phyloP scores from a whole-genome alignment of 257 asterid genomes.

The Solanum clarkiae region DNA sequence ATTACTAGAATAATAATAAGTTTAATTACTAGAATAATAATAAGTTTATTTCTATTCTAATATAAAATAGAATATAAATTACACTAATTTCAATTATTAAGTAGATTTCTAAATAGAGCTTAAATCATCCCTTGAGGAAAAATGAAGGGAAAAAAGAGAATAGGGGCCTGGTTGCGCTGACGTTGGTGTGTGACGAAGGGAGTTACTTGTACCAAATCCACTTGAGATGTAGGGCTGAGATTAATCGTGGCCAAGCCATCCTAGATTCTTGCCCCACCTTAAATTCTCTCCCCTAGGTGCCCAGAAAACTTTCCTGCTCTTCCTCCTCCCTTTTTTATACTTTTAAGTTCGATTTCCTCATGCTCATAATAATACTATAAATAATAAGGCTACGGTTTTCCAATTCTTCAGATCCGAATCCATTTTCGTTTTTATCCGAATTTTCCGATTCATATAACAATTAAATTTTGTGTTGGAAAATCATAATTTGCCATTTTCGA shows the following conservation, averaged over 20 bases:
- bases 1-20: no score
- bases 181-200: neutral
- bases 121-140: no score
- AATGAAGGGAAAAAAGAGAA: no score
- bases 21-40: no score
- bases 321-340: neutral
- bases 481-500: neutral
- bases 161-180: neutral
- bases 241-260: neutral
- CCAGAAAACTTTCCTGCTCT: neutral
- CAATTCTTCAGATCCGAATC: neutral
- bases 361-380: neutral
- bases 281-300: neutral
- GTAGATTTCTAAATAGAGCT: no score
- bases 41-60: no score
- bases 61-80: no score
- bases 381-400: neutral
- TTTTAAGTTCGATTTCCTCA: neutral
- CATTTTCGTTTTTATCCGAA: neutral
- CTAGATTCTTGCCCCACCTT: neutral
- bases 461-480: neutral
- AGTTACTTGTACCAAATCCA: neutral
- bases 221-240: conserved; percentile 11
- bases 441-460: neutral
- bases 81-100: no score